Conservation (phyloP, 768 basidiomycete species). For the Dentipellis fragilis region DNA sequence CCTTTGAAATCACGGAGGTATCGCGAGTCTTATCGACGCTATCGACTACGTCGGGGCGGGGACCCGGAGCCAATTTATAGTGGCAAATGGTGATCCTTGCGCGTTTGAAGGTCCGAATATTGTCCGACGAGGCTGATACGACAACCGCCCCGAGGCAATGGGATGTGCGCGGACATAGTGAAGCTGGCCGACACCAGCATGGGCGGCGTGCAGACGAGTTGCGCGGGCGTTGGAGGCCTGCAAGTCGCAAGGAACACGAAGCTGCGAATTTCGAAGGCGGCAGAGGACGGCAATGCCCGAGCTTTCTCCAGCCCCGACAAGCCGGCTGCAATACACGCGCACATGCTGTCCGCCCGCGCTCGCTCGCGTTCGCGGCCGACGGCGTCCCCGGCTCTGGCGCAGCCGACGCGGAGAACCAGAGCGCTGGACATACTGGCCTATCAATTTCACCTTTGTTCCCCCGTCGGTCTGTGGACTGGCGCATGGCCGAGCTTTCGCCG, state of each 20-base stretch:
- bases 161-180: not conserved
- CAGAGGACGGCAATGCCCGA: not conserved
- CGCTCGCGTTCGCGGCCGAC: not conserved
- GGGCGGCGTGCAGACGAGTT: not conserved
- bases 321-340: not conserved
- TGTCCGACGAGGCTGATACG: constrained; percentile 3
- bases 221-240: not conserved
- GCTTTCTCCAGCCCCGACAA: not conserved
- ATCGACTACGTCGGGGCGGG: not conserved
- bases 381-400: too few species aligned
- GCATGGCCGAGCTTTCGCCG: not conserved
- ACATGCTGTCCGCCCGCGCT: not conserved
- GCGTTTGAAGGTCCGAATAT: constrained; percentile 1
- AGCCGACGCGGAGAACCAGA: too few species aligned
- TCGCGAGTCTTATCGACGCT: not conserved
- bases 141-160: not conserved
- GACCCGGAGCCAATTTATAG: not conserved
- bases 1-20: not conserved
- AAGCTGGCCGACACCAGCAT: not conserved
- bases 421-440: not conserved
- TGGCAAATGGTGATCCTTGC: not conserved
- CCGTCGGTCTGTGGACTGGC: not conserved
- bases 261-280: not conserved
- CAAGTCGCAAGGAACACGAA: too few species aligned
- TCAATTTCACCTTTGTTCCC: not conserved